phyloP scores from a whole-genome alignment of 129 eudicot genomes.

The Ambrosia trifida region DNA sequence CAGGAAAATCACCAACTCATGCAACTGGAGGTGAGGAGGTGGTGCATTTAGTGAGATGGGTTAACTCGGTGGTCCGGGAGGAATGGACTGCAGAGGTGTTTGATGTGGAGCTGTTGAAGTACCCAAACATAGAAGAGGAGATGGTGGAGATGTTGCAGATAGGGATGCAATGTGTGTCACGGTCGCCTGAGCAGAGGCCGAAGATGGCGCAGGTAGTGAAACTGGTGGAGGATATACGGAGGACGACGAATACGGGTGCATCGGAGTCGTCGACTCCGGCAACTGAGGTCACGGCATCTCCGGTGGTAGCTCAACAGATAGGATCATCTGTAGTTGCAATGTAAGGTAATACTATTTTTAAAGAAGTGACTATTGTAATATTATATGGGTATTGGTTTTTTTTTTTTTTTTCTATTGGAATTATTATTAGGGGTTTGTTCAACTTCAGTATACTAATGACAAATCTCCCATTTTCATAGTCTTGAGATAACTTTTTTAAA shows the following conservation, averaged over 20 bases:
- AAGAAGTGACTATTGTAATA: background rate
- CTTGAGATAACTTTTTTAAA: no score
- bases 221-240: conserved; percentile 66
- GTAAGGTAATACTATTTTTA: conserved; percentile 25
- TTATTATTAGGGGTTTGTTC: background rate
- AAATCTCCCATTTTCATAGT: no score
- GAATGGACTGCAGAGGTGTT: conserved; percentile 99
- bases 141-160: conserved; percentile 85
- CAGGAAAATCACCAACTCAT: conserved; percentile 76
- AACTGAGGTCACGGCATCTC: conserved; percentile 43
- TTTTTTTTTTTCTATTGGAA: background rate
- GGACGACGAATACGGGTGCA: conserved; percentile 36
- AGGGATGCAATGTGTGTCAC: conserved; percentile 70
- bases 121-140: conserved; percentile 84
- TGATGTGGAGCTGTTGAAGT: conserved; percentile 71
- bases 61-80: conserved; percentile 84
- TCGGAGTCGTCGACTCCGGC: conserved; percentile 65
- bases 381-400: background rate
- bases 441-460: no score
- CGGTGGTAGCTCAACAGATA: conserved; percentile 47
- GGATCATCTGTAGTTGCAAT: conserved; percentile 50
- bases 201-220: conserved; percentile 70
- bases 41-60: conserved; percentile 85
- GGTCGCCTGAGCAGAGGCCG: conserved; percentile 81
- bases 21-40: conserved; percentile 68